Conservation (phyloP, 768 basidiomycete genomes). For the Mycena amicta region DNA sequence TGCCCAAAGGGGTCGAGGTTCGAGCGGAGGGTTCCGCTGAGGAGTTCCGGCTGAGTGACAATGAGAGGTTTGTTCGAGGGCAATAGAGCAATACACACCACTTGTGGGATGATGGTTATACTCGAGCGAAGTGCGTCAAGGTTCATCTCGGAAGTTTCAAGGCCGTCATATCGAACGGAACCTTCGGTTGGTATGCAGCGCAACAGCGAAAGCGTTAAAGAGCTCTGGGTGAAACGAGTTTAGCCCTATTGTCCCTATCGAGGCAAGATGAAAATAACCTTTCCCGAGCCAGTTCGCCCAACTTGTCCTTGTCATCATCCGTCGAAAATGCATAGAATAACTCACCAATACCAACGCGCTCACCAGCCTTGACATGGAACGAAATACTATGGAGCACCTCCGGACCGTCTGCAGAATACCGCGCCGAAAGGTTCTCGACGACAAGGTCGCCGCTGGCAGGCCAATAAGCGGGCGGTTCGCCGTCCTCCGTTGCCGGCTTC, state of each 20-base stretch:
- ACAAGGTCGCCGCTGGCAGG: constrained; percentile 54
- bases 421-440: constrained; percentile 54
- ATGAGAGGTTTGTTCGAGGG: neutral
- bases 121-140: constrained; percentile 65
- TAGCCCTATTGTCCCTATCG: neutral
- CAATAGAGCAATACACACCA: constrained; percentile 34
- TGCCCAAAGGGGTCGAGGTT: constrained; percentile 70
- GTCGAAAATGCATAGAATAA: neutral
- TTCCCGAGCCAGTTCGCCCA: constrained; percentile 24
- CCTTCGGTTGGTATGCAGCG: constrained; percentile 72
- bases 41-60: constrained; percentile 62
- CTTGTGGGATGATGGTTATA: constrained; percentile 63
- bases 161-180: constrained; percentile 55
- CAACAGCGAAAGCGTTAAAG: constrained; percentile 68
- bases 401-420: constrained; percentile 49
- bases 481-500: constrained; percentile 32
- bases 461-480: constrained; percentile 60
- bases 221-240: constrained; percentile 37
- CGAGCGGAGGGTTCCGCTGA: constrained; percentile 67
- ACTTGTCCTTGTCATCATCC: constrained; percentile 16
- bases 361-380: constrained; percentile 45
- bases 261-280: constrained; percentile 32
- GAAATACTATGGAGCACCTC: constrained; percentile 31
- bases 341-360: constrained; percentile 29
- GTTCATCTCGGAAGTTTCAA: constrained; percentile 68